Percentiles rank a stretch among this genome's conserved stretches.
Evolutionary conservation across 192 early-diverging fungal genomes (phyloP).

Genomic region (Endogone sp.): DNA sequence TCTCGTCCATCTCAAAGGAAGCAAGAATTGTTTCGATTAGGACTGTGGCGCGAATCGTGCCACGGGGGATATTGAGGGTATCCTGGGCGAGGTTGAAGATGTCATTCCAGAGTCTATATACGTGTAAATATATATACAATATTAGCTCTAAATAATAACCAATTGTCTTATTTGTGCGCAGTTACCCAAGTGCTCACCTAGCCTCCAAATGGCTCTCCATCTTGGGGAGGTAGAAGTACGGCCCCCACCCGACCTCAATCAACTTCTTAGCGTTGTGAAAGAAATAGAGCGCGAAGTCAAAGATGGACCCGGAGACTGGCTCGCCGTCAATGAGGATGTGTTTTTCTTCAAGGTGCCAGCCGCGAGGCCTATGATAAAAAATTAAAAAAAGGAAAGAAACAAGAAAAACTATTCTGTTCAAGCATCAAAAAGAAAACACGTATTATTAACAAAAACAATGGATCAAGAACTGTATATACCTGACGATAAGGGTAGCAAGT

Average conservation of each 20-base stretch:
- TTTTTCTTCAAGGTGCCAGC: conserved; percentile 98
- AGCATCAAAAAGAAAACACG: too few species aligned
- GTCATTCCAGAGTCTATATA: conserved; percentile 95
- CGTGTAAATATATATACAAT: conserved; percentile 14
- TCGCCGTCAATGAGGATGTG: conserved; percentile 91
- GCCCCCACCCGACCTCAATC: conserved; percentile 82
- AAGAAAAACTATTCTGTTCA: conserved; percentile 5
- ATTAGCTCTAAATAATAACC: too few species aligned
- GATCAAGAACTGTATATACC: conserved; percentile 36
- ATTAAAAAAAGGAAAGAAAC: neutral
- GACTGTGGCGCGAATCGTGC: conserved; percentile 95
- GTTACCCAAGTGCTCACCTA: conserved; percentile 23
- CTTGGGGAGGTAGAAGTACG: conserved; percentile 99
- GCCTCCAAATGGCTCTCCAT: conserved; percentile 99
- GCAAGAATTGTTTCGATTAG: conserved; percentile 98
- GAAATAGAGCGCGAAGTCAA: conserved; percentile 98
- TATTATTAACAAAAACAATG: too few species aligned
- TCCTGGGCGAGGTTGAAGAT: conserved; percentile 95
- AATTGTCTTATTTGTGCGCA: neutral
- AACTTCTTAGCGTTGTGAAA: conserved; percentile 94
- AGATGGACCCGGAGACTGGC: conserved; percentile 92
- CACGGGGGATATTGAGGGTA: conserved; percentile 81
- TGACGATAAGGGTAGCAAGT: conserved; percentile 86
- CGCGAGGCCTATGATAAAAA: conserved; percentile 69
- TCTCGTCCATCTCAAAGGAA: conserved; percentile 99